A percentile compares a stretch with the other conserved stretches of the same genome.
phyloP scores from a whole-genome alignment of 306 rosid species.

The Trifolium pratense region DNA sequence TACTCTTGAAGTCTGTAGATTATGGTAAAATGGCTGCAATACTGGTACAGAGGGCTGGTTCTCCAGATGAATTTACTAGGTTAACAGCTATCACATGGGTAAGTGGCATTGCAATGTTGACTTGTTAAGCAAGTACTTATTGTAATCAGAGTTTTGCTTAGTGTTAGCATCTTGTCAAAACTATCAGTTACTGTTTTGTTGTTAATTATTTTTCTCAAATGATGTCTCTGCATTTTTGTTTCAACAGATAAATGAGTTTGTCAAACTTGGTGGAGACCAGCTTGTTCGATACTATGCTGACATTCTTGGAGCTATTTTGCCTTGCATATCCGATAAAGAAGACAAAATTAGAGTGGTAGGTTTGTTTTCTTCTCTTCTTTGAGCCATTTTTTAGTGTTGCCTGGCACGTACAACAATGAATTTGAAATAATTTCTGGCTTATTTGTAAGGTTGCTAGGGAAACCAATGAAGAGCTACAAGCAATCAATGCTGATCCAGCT shows the following conservation, averaged over 20 bases:
- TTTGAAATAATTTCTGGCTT: conserved; percentile 33
- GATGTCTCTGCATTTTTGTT: conserved; percentile 30
- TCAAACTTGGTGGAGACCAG: conserved; percentile 98
- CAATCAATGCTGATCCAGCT: conserved; percentile 71
- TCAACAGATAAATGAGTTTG: conserved; percentile 87
- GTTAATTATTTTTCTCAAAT: conserved; percentile 27
- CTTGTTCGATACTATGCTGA: conserved; percentile 95
- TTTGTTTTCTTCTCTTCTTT: background rate
- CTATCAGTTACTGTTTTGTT: conserved; percentile 26
- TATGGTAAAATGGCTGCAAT: conserved; percentile 99
- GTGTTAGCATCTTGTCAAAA: conserved; percentile 24
- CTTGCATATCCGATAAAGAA: conserved; percentile 98
- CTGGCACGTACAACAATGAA: conserved; percentile 20
- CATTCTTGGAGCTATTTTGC: conserved; percentile 93
- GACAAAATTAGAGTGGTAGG: conserved; percentile 97
- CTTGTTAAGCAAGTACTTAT: conserved; percentile 26
- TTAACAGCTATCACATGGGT: conserved; percentile 97
- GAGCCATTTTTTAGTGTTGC: background rate
- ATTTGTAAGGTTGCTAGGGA: conserved; percentile 86
- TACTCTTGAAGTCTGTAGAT: conserved; percentile 99
- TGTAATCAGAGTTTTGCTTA: conserved; percentile 5
- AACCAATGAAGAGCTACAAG: conserved; percentile 92
- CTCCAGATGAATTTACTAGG: conserved; percentile 91
- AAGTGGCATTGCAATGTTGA: conserved; percentile 44
- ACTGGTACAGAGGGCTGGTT: conserved; percentile 88